Evolutionary conservation across 164 flowering plant species (phyloP).

Genomic region (Paratinospora sagittata): DNA sequence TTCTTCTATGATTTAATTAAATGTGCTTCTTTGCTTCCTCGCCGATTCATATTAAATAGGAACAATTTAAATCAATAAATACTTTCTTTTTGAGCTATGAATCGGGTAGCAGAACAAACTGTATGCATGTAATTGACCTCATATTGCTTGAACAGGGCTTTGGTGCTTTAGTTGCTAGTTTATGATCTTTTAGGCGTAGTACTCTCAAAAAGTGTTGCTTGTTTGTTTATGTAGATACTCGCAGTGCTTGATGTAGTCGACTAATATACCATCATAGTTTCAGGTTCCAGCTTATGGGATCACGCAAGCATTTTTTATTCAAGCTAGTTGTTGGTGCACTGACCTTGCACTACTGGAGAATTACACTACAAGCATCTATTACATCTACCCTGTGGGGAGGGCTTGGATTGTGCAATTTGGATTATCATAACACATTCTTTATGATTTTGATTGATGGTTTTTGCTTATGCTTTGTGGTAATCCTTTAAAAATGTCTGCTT

Average conservation of each 20-base stretch:
- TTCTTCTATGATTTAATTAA: no score
- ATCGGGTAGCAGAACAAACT: no score
- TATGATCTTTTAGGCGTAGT: no score
- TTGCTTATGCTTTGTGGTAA: no score
- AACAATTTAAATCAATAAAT: no score
- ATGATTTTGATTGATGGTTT: conserved; percentile 2
- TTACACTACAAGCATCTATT: not conserved
- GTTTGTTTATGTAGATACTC: not conserved
- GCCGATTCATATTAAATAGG: no score
- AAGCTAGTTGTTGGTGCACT: not conserved
- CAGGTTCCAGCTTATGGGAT: conserved; percentile 3
- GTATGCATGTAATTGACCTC: no score
- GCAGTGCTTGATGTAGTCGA: not conserved
- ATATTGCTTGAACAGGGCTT: no score
- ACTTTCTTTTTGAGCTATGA: no score
- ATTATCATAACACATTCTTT: not conserved
- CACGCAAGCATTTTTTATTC: conserved; percentile 6
- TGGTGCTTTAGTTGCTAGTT: no score
- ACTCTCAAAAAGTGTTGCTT: not conserved
- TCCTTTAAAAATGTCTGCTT: no score
- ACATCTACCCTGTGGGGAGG: not conserved
- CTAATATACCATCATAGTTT: not conserved
- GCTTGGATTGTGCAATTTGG: not conserved
- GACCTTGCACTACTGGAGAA: not conserved
- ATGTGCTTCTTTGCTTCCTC: no score